A percentile compares a stretch with the other conserved stretches of the same genome.
Conservation (phyloP, 2,329 filamentous ascomycete species). For the Aspergillus sojae region DNA sequence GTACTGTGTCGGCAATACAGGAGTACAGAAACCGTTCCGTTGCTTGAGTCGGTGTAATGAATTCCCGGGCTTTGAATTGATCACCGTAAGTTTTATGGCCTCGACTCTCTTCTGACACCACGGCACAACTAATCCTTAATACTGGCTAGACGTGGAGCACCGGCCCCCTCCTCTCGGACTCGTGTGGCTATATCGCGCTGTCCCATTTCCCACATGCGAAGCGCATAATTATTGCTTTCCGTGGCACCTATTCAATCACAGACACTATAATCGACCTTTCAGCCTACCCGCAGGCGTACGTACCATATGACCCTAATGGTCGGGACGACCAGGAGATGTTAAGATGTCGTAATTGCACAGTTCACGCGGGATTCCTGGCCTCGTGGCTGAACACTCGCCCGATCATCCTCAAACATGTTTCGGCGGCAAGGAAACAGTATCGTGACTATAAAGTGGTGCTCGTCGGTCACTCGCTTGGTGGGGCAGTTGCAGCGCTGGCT, state of each 20-base stretch:
- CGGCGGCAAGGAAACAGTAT: constrained; percentile 60
- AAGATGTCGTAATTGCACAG: constrained; percentile 82
- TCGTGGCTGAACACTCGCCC: constrained; percentile 79
- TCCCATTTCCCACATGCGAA: constrained; percentile 65
- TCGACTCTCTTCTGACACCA: neutral
- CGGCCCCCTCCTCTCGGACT: constrained; percentile 81
- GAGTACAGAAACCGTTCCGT: constrained; percentile 78
- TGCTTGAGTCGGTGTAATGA: constrained; percentile 85
- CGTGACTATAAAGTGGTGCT: constrained; percentile 75
- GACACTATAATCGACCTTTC: constrained; percentile 91
- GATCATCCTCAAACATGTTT: constrained; percentile 68
- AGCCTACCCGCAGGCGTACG: constrained; percentile 85
- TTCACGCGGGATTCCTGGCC: constrained; percentile 85
- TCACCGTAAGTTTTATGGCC: constrained; percentile 53
- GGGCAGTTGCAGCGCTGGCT: constrained; percentile 86
- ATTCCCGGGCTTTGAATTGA: constrained; percentile 76
- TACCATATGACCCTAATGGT: constrained; percentile 71
- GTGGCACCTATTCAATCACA: constrained; percentile 90
- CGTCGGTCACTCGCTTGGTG: constrained; percentile 89
- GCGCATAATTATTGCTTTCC: constrained; percentile 82
- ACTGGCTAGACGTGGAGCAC: constrained; percentile 78
- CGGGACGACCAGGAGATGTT: constrained; percentile 47
- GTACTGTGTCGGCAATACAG: constrained; percentile 87
- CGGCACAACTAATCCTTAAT: neutral
- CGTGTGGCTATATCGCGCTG: constrained; percentile 91